Evolutionary conservation across 208 protist species (phyloP).

Genomic region (Wallacemonas sp.): DNA sequence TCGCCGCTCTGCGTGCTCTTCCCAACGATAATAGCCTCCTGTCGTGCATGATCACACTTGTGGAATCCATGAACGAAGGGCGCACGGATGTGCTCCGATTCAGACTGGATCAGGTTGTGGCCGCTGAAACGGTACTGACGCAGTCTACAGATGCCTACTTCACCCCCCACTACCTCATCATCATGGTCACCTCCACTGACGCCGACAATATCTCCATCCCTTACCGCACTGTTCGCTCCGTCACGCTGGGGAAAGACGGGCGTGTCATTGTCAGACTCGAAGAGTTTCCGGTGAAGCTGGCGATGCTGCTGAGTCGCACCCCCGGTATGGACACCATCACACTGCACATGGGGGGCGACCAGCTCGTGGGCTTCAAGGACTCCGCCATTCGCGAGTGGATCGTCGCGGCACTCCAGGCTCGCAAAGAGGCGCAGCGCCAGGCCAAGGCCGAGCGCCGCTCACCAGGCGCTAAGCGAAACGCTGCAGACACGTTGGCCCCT

Average conservation of each 20-base stretch:
- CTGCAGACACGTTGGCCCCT: background rate
- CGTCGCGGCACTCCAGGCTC: constrained; percentile 52
- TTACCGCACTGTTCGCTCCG: constrained; percentile 78
- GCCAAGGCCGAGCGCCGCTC: constrained; percentile 16
- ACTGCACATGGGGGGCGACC: constrained; percentile 55
- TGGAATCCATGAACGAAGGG: constrained; percentile 66
- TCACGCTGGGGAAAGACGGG: constrained; percentile 77
- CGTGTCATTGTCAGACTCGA: constrained; percentile 79
- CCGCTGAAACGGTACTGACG: constrained; percentile 65
- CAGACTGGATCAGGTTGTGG: constrained; percentile 57
- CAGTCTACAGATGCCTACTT: constrained; percentile 76
- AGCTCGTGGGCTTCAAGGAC: constrained; percentile 71
- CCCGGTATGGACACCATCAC: constrained; percentile 77
- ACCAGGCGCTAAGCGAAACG: constrained; percentile 6
- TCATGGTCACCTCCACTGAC: constrained; percentile 73
- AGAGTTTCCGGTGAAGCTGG: constrained; percentile 84
- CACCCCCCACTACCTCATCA: constrained; percentile 77
- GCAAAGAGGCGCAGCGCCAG: constrained; percentile 33
- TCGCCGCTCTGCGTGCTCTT: constrained; percentile 55
- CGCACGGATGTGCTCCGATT: constrained; percentile 67
- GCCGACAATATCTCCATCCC: constrained; percentile 89
- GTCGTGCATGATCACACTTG: constrained; percentile 64
- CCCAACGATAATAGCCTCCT: constrained; percentile 78
- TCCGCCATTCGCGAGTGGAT: constrained; percentile 84
- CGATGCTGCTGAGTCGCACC: constrained; percentile 70